Evolutionary conservation across 306 rosid species (phyloP).

Genomic region (Fagus crenata): DNA sequence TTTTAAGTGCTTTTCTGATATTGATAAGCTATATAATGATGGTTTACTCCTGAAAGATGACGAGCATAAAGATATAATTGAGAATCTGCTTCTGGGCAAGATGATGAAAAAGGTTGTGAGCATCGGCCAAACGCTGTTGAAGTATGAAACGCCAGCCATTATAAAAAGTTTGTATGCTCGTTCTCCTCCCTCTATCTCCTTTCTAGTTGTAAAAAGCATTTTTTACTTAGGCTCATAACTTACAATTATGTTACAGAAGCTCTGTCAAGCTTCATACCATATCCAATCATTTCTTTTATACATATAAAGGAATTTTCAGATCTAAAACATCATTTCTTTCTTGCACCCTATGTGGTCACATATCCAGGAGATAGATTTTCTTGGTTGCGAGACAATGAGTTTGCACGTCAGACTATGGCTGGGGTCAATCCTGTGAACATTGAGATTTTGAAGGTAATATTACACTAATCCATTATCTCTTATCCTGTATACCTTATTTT

Average conservation of each 20-base stretch:
- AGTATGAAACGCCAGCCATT: conserved; percentile 76
- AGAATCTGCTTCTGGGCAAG: conserved; percentile 41
- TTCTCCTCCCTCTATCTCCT: not conserved
- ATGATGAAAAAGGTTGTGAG: conserved; percentile 60
- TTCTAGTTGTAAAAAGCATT: not conserved
- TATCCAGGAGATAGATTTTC: conserved; percentile 74
- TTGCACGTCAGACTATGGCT: conserved; percentile 85
- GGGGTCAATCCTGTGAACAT: conserved; percentile 93
- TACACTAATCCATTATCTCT: conserved; percentile 5
- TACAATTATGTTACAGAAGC: not conserved
- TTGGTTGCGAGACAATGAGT: conserved; percentile 91
- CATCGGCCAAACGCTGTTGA: conserved; percentile 55
- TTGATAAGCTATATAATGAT: conserved; percentile 79
- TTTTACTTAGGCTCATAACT: conserved; percentile 7
- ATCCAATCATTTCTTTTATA: not conserved
- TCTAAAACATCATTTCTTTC: conserved; percentile 3
- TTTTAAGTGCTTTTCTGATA: conserved; percentile 79
- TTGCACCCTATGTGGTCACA: conserved; percentile 5
- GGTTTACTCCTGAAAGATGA: conserved; percentile 71
- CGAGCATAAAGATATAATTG: conserved; percentile 34
- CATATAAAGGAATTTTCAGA: too few relatives aligned
- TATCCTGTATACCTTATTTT: not conserved
- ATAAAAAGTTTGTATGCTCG: conserved; percentile 53
- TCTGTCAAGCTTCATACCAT: conserved; percentile 9
- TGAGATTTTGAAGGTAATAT: conserved; percentile 75